Conservation (phyloP, 768 basidiomycete genomes). For the Suillus spraguei region DNA sequence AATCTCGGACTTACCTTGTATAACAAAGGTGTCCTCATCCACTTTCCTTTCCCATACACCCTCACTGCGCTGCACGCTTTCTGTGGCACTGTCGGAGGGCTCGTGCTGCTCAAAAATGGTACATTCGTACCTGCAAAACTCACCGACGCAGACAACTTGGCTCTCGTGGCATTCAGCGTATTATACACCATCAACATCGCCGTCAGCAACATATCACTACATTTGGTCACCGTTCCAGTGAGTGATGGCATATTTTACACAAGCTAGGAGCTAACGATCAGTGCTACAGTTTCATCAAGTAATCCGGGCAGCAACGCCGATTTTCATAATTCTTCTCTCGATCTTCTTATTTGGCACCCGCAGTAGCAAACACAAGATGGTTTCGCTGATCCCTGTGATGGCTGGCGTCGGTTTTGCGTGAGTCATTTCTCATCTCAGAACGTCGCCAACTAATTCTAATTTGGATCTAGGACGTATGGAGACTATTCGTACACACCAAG, state of each 20-base stretch:
- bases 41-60: conserved; percentile 95
- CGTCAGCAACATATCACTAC: conserved; percentile 88
- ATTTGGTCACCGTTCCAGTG: conserved; percentile 89
- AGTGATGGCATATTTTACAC: conserved; percentile 33
- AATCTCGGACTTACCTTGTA: conserved; percentile 92
- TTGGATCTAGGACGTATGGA: conserved; percentile 74
- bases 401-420: conserved; percentile 91
- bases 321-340: conserved; percentile 87
- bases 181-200: conserved; percentile 95
- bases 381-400: conserved; percentile 83
- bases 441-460: not conserved
- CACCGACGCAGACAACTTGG: conserved; percentile 51
- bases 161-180: conserved; percentile 80
- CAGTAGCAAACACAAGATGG: conserved; percentile 62
- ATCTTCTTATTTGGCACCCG: conserved; percentile 63
- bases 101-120: conserved; percentile 58
- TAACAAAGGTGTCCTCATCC: conserved; percentile 91
- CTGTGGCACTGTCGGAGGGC: conserved; percentile 83
- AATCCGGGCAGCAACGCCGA: conserved; percentile 87
- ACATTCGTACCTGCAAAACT: conserved; percentile 61
- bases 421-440: conserved; percentile 8
- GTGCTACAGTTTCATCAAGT: conserved; percentile 89
- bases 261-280: not conserved
- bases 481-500: conserved; percentile 90
- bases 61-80: conserved; percentile 92